Evolutionary conservation across 176 grass and related monocot genomes (phyloP).

Genomic region (Neostapfia colusana): DNA sequence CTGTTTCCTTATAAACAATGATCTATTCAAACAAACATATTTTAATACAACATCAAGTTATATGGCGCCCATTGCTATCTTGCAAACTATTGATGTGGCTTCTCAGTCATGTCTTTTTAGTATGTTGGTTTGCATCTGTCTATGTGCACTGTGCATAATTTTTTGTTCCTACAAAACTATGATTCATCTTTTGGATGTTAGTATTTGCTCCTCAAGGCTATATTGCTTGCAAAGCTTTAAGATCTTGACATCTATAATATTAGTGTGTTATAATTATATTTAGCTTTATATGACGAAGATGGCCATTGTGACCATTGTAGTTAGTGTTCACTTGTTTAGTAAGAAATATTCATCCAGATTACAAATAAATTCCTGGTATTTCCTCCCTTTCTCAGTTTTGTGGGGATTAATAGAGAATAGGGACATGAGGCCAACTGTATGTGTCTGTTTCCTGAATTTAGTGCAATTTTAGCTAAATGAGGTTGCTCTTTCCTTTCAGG

Average conservation of each 20-base stretch:
- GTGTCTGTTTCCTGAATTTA: not conserved
- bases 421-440: not conserved
- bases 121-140: not conserved
- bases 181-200: not conserved
- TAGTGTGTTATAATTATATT: not conserved
- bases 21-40: not conserved
- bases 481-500: slow-evolving; percentile 38
- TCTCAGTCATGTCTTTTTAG: slow-evolving; percentile 4
- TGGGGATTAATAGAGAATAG: not conserved
- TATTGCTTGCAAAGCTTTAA: slow-evolving; percentile 12
- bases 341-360: not conserved
- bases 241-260: slow-evolving; percentile 14
- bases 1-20: not conserved
- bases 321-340: slow-evolving; percentile 17
- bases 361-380: not conserved
- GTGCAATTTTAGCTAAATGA: slow-evolving; percentile 26
- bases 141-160: not conserved
- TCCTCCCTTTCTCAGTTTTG: not conserved
- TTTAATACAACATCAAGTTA: not conserved
- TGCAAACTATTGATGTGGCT: not conserved
- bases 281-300: not conserved
- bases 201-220: not conserved
- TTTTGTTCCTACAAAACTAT: slow-evolving; percentile 13
- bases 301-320: not conserved
- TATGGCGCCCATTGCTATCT: not conserved